phyloP scores from a whole-genome alignment of 371 early-diverging fungal genomes.

The Mortierella sp. region DNA sequence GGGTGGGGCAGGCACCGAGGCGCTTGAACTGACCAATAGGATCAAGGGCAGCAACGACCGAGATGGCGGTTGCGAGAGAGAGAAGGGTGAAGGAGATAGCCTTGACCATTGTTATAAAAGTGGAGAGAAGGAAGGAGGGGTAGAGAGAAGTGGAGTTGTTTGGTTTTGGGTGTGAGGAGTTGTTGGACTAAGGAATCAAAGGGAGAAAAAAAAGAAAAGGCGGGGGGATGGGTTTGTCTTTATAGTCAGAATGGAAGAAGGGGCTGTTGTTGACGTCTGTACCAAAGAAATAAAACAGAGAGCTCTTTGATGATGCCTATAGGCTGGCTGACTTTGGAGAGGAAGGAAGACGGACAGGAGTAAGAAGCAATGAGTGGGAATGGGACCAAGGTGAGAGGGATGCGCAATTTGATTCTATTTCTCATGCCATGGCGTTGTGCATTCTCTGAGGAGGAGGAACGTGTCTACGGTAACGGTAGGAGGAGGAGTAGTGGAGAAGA shows the following conservation, averaged over 20 bases:
- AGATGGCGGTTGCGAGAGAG: slow-evolving; percentile 50
- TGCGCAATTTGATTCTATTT: slow-evolving; percentile 12
- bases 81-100: slow-evolving; percentile 41
- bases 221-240: background rate
- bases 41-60: slow-evolving; percentile 58
- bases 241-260: background rate
- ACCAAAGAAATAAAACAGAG: background rate
- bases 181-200: slow-evolving; percentile 55
- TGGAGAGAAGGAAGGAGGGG: slow-evolving; percentile 3
- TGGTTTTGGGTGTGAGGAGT: slow-evolving; percentile 37
- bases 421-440: slow-evolving; percentile 1
- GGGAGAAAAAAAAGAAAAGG: slow-evolving; percentile 16
- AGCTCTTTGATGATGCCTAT: background rate
- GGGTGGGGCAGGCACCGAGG: slow-evolving; percentile 68
- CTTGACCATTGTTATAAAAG: slow-evolving; percentile 48
- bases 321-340: background rate
- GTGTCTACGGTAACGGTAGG: background rate
- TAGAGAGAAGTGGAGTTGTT: background rate
- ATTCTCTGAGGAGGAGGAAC: background rate
- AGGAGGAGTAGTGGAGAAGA: background rate
- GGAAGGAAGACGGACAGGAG: background rate
- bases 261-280: background rate
- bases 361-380: background rate
- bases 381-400: no score
- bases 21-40: slow-evolving; percentile 69